Conservation (phyloP, 106 monocot species). For the Amphibolis antarctica region DNA sequence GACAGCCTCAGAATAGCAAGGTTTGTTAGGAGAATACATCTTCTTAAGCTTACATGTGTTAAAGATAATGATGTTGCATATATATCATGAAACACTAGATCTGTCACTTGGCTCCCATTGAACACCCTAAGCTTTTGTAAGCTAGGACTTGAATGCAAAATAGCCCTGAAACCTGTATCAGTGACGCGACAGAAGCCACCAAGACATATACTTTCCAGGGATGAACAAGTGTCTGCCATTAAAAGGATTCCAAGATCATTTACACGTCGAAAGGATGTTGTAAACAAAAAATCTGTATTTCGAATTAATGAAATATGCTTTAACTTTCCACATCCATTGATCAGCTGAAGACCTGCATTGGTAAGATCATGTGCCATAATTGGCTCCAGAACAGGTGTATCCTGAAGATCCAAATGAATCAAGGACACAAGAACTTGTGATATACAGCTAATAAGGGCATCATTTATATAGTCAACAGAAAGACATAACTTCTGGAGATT, state of each 20-base stretch:
- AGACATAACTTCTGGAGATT: slow-evolving; percentile 72
- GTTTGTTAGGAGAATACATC: slow-evolving; percentile 71
- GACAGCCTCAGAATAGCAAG: slow-evolving; percentile 49
- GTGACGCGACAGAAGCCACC: slow-evolving; percentile 92
- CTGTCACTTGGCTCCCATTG: slow-evolving; percentile 84
- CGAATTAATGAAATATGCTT: slow-evolving; percentile 82
- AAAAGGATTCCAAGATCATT: slow-evolving; percentile 81
- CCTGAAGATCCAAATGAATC: slow-evolving; percentile 80
- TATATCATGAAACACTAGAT: slow-evolving; percentile 93
- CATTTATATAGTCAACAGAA: slow-evolving; percentile 72
- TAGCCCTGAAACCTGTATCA: slow-evolving; percentile 78
- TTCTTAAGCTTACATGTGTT: slow-evolving; percentile 77
- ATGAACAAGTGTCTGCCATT: slow-evolving; percentile 63
- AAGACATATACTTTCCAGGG: slow-evolving; percentile 70
- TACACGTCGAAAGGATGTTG: slow-evolving; percentile 59
- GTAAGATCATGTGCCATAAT: slow-evolving; percentile 48
- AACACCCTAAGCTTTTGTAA: slow-evolving; percentile 62
- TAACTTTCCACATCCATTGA: slow-evolving; percentile 54
- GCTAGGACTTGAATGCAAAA: slow-evolving; percentile 65
- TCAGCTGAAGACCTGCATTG: slow-evolving; percentile 67
- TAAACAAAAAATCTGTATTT: slow-evolving; percentile 71
- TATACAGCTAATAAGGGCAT: slow-evolving; percentile 45
- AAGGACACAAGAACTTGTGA: slow-evolving; percentile 50
- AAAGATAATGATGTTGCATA: slow-evolving; percentile 74
- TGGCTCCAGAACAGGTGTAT: slow-evolving; percentile 73